Conservation (phyloP, 2,329 filamentous ascomycete genomes). For the Aspergillus fumigatiaffinis region DNA sequence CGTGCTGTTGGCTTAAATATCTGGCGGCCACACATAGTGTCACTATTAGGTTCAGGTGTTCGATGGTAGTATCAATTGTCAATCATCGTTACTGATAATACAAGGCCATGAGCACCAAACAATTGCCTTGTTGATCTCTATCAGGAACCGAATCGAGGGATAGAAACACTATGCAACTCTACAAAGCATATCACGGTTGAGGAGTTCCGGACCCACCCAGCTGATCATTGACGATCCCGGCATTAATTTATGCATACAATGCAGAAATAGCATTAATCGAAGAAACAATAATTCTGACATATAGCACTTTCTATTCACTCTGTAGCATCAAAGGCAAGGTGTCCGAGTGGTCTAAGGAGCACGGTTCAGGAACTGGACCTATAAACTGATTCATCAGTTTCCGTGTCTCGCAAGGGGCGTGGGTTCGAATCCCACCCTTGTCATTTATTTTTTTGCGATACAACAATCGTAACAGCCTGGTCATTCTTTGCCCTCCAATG, state of each 20-base stretch:
- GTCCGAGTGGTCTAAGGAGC: not conserved
- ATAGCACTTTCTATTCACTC: not conserved
- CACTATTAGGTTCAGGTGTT: no score
- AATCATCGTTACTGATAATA: no score
- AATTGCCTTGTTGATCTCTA: not conserved
- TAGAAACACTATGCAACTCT: not conserved
- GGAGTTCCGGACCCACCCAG: slow-evolving; percentile 1
- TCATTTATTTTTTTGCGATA: not conserved
- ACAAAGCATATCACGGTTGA: not conserved
- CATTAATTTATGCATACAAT: not conserved
- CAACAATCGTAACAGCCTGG: no score
- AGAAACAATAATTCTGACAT: not conserved
- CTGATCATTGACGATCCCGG: slow-evolving; percentile 1
- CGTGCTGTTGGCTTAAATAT: no score
- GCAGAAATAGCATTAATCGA: not conserved
- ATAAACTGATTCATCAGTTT: not conserved
- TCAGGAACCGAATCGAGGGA: not conserved
- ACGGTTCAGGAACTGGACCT: not conserved
- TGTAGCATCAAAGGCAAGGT: not conserved
- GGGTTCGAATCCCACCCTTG: not conserved
- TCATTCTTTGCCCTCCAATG: not conserved
- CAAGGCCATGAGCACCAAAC: not conserved
- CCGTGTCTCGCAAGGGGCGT: not conserved
- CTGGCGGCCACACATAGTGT: no score
- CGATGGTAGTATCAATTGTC: no score